A percentile compares a stretch with the other conserved stretches of the same genome.
These are phyloP conservation scores for Schrenkiella parvula DNA, from an alignment of 345 rosid species.

Conservation along the genomic window DNA sequence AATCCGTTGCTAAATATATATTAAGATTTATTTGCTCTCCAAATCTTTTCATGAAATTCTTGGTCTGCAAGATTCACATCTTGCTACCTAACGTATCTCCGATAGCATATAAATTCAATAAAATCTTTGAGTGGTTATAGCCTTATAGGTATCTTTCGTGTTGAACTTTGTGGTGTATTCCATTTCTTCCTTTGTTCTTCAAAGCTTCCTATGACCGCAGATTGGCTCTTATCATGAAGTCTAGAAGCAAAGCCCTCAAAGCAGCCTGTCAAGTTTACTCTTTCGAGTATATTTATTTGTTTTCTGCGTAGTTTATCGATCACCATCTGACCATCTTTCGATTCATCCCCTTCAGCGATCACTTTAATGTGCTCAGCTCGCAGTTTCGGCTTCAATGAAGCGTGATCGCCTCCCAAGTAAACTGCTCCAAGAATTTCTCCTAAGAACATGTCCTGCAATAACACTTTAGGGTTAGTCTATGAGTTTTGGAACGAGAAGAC, in stretches of 20 bases:
- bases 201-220: conserved; percentile 72
- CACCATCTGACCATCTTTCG: conserved; percentile 51
- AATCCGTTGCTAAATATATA: too few species aligned
- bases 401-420: conserved; percentile 41
- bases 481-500: not conserved
- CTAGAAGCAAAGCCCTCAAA: conserved; percentile 43
- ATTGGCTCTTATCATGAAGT: conserved; percentile 48
- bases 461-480: not conserved
- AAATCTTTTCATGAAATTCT: too few species aligned
- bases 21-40: too few species aligned
- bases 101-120: conserved; percentile 1
- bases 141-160: not conserved
- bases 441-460: conserved; percentile 61
- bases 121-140: not conserved
- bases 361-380: conserved; percentile 44
- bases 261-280: conserved; percentile 38
- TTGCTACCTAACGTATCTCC: too few species aligned
- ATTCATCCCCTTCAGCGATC: conserved; percentile 49
- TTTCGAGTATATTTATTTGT: conserved; percentile 42
- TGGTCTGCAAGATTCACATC: too few species aligned
- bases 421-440: conserved; percentile 85
- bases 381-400: conserved; percentile 39
- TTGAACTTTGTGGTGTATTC: conserved; percentile 40
- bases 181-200: conserved; percentile 62
- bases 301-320: conserved; percentile 43